Evolutionary conservation across 169 alveolate species (phyloP), one percentile per base, ranked within the genome.

Genomic region (Plasmodium malariae): DNA sequence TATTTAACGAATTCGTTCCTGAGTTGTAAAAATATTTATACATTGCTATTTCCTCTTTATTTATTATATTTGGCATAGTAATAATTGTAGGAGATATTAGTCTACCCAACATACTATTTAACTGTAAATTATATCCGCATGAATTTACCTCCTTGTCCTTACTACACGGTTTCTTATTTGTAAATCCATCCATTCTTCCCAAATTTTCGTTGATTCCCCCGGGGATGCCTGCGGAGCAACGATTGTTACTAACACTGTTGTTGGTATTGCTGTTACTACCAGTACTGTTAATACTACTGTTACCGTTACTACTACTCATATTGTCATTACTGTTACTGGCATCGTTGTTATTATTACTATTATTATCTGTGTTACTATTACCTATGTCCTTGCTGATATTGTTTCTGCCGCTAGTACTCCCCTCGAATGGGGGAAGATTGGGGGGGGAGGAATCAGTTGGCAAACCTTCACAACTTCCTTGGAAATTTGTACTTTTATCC

Each of bases 11-110:
- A 62, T 88, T 76, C 26, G 92, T 55, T 3, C 43, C 28, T 40
- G 32, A 21, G 48, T 83, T 45, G 60, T 89, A 80, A 48, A 80
- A 80, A 67, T 80, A 80, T 63, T 87, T 92, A 45, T 67, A 78
- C 78, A 88, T 88, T 14, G 93, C 88, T 59, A 88, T 87, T 30
- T 85, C 91, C 34, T 88, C 93, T 34, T 76, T 92, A 24, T 92
- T 92, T 14, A 68, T 76, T 26, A 92, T 83, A 87, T 92, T 92
- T 55, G 95, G 95, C 80, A 87, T 78, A 28, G 89, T 92, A 12
- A 92, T 57, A 45, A 80, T 57, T 32, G 95, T 78, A 28, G 91
- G 91, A 49, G 95, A 76, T 48, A 88, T 48, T 30, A 92, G 70
- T n/a, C 95, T 60, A n/a, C 95, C 95, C 14, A 92, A 72, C 2